Conservation (phyloP, 352 stramenopile genomes). For the Phytophthora sojae region DNA sequence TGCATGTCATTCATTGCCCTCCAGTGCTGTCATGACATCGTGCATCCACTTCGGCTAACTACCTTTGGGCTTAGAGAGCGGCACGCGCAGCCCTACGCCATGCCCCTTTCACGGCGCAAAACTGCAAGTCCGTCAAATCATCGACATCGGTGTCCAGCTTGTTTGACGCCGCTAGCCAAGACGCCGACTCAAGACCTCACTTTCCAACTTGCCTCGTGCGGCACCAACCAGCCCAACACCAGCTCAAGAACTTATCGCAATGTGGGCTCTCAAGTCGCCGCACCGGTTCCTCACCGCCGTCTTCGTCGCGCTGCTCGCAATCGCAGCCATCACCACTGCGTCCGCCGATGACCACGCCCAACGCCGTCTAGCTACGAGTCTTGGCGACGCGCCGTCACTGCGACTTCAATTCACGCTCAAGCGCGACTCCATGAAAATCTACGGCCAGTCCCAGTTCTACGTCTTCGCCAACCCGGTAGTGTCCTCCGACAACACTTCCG, state of each 20-base stretch:
- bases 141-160: background rate
- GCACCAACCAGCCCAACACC: background rate
- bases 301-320: slow-evolving; percentile 2
- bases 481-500: slow-evolving; percentile 14
- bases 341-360: background rate
- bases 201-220: slow-evolving; percentile 5
- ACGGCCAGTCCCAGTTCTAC: slow-evolving; percentile 34
- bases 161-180: background rate
- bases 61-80: background rate
- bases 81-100: background rate
- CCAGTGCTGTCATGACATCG: background rate
- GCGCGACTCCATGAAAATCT: slow-evolving; percentile 35
- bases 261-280: background rate
- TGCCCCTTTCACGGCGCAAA: slow-evolving; percentile 3
- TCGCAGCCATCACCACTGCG: background rate
- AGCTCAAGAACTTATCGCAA: background rate
- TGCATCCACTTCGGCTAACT: slow-evolving; percentile 2
- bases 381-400: slow-evolving; percentile 28
- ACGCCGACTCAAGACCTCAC: slow-evolving; percentile 1
- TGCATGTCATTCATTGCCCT: background rate
- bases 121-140: slow-evolving; percentile 6
- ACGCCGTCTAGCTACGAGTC: slow-evolving; percentile 9
- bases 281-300: background rate
- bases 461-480: slow-evolving; percentile 37
- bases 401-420: slow-evolving; percentile 36